phyloP scores from a whole-genome alignment of 164 flowering plant species.

The Cinnamomum micranthum region DNA sequence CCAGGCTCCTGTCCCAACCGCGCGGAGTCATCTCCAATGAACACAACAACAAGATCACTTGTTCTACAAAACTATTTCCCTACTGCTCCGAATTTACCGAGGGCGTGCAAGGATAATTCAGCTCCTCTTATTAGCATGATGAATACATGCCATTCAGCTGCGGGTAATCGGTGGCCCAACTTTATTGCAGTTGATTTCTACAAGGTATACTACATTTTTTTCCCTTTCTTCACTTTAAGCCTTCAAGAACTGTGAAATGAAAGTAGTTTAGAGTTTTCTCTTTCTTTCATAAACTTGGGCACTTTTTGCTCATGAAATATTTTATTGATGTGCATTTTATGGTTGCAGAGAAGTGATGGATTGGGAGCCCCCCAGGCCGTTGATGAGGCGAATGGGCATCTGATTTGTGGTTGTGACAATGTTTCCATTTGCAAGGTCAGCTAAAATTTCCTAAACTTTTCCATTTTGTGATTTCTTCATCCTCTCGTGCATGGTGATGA shows the following conservation, averaged over 20 bases:
- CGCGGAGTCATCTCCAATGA: conserved; percentile 73
- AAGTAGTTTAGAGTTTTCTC: neutral
- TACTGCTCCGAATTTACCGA: conserved; percentile 29
- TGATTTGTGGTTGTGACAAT: conserved; percentile 68
- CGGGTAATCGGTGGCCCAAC: conserved; percentile 85
- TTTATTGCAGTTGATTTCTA: conserved; percentile 86
- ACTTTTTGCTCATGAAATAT: neutral
- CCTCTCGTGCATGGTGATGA: too few species aligned
- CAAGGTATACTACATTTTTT: conserved; percentile 42
- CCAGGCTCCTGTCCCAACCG: conserved; percentile 82
- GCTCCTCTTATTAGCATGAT: conserved; percentile 59
- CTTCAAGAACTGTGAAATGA: neutral
- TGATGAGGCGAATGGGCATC: conserved; percentile 75
- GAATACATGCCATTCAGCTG: conserved; percentile 62
- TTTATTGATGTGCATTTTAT: conserved; percentile 5
- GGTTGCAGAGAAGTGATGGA: conserved; percentile 80
- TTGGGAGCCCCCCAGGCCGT: conserved; percentile 76
- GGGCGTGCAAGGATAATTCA: conserved; percentile 71
- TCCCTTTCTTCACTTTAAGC: too few species aligned
- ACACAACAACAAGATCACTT: conserved; percentile 52
- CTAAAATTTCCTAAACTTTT: neutral
- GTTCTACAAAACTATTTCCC: conserved; percentile 68
- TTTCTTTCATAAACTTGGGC: neutral
- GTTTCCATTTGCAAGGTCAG: conserved; percentile 73
- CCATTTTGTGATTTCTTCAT: neutral